Conservation (phyloP, 108 stramenopile genomes). For the Schizochytrium sp. region DNA sequence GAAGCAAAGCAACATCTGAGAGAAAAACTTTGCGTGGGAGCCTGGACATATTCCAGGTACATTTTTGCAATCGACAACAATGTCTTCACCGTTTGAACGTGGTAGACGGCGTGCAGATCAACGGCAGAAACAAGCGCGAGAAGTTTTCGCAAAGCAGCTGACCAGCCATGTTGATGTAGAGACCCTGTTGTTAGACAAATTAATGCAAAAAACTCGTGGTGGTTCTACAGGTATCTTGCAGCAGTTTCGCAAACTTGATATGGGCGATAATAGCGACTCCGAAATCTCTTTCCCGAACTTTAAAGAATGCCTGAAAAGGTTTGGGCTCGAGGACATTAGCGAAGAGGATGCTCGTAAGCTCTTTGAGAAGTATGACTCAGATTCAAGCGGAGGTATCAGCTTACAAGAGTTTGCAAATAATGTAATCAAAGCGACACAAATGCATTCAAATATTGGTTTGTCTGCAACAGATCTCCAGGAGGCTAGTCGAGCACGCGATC, state of each 20-base stretch:
- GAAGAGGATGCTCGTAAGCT: constrained; percentile 18
- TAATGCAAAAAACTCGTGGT: constrained; percentile 31
- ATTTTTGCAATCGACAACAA: not conserved
- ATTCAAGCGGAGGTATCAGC: constrained; percentile 12
- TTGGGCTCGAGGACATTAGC: constrained; percentile 17
- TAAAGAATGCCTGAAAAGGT: constrained; percentile 33
- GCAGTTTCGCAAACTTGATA: constrained; percentile 47
- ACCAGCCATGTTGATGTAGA: constrained; percentile 34
- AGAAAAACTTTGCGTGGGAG: not conserved
- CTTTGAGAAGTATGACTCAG: constrained; percentile 34
- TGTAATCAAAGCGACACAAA: constrained; percentile 15
- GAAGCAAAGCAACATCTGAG: too few species aligned
- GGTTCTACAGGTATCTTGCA: constrained; percentile 41
- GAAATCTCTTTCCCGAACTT: constrained; percentile 52
- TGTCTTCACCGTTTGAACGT: not conserved
- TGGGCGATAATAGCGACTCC: not conserved
- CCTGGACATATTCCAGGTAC: not conserved
- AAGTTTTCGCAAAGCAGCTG: constrained; percentile 59
- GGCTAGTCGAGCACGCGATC: constrained; percentile 31
- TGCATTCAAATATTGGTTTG: not conserved
- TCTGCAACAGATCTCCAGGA: constrained; percentile 36
- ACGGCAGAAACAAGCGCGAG: not conserved
- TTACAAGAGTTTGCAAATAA: constrained; percentile 48
- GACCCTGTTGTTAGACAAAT: constrained; percentile 46
- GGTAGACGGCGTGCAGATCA: constrained; percentile 18